Evolutionary conservation across 805 yeast genomes (phyloP).

Genomic region (Lachancea sp.): DNA sequence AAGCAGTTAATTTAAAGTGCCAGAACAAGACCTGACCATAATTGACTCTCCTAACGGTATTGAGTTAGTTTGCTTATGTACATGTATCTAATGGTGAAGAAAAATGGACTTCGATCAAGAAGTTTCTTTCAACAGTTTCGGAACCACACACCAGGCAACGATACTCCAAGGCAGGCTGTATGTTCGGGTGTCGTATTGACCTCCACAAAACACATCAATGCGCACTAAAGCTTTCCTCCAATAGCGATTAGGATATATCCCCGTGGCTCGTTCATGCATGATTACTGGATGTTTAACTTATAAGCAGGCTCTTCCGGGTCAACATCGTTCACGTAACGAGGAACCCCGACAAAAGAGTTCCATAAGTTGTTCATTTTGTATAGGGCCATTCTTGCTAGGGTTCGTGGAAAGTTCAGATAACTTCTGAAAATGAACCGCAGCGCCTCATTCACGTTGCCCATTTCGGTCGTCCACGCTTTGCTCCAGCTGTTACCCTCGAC

Average conservation of each 20-base stretch:
- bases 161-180: too few species aligned
- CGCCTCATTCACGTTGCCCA: conserved; percentile 50
- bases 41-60: too few species aligned
- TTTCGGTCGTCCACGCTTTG: conserved; percentile 47
- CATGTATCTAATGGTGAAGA: too few species aligned
- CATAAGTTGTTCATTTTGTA: conserved; percentile 52
- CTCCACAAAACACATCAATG: not conserved
- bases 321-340: conserved; percentile 27
- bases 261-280: not conserved
- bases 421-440: conserved; percentile 57
- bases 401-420: conserved; percentile 63
- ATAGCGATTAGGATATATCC: not conserved
- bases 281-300: conserved; percentile 18
- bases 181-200: too few species aligned
- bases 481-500: conserved; percentile 13
- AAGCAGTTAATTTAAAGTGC: too few species aligned
- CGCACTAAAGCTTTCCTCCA: not conserved
- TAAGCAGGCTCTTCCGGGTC: conserved; percentile 19
- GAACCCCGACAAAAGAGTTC: conserved; percentile 67
- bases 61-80: too few species aligned
- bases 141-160: too few species aligned
- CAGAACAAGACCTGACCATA: too few species aligned
- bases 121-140: too few species aligned
- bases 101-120: too few species aligned
- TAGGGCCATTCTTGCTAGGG: conserved; percentile 45